Conservation (phyloP, 2,329 filamentous ascomycete genomes). For the Penicillium expansum region DNA sequence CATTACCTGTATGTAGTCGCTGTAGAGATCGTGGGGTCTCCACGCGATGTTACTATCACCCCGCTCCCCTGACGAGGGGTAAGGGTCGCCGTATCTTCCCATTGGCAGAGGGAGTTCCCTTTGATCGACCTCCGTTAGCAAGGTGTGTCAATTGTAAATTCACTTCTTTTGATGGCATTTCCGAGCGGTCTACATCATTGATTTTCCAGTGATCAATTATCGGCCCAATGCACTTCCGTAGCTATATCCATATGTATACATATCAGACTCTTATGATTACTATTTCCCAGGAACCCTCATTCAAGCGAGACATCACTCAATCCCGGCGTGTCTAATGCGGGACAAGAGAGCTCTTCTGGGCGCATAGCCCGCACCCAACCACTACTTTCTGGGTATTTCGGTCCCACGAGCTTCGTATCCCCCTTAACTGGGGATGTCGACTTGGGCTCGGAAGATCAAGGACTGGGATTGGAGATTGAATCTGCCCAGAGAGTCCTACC, state of each 20-base stretch:
- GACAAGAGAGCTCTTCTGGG: conserved; percentile 3
- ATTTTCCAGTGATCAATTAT: background rate
- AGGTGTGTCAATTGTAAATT: conserved; percentile 6
- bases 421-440: conserved; percentile 25
- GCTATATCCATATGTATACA: background rate
- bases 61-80: conserved; percentile 30
- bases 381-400: conserved; percentile 31
- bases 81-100: conserved; percentile 10
- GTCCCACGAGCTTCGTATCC: conserved; percentile 35
- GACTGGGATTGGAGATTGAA: conserved; percentile 12
- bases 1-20: conserved; percentile 27
- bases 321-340: background rate
- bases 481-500: conserved; percentile 15
- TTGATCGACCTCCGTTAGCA: conserved; percentile 9
- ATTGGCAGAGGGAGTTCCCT: conserved; percentile 12
- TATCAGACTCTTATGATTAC: background rate
- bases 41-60: conserved; percentile 32
- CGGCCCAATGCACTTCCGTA: background rate
- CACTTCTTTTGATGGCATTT: background rate
- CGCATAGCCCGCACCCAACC: conserved; percentile 12
- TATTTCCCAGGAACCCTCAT: background rate
- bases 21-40: conserved; percentile 25
- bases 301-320: conserved; percentile 2
- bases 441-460: conserved; percentile 14
- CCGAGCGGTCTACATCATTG: background rate